Conservation (phyloP, 805 yeast species). For the Candida glaebosa region DNA sequence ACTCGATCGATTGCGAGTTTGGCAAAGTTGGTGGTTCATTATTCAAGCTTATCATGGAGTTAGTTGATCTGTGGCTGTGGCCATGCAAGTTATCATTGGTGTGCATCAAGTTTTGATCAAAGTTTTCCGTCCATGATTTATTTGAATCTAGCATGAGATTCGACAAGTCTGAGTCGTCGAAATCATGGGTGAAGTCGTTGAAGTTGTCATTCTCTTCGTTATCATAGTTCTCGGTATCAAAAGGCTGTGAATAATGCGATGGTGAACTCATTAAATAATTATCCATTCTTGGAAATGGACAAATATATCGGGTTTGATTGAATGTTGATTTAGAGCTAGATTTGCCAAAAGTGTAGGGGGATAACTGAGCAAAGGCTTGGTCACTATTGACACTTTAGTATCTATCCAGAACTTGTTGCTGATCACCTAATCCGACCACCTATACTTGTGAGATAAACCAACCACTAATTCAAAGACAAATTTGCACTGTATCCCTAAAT, state of each 20-base stretch:
- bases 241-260: constrained; percentile 32
- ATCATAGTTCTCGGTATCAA: constrained; percentile 5
- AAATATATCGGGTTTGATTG: too few species aligned
- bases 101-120: neutral
- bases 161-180: constrained; percentile 3
- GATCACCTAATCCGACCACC: neutral
- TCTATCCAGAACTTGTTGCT: neutral
- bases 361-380: neutral
- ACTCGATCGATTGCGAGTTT: constrained; percentile 24
- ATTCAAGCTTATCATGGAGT: neutral
- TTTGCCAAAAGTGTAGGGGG: too few species aligned
- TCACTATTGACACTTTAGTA: neutral
- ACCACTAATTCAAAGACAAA: neutral
- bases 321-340: too few species aligned
- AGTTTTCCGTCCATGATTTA: constrained; percentile 3
- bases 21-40: constrained; percentile 1
- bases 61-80: neutral
- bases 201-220: constrained; percentile 11
- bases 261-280: constrained; percentile 40
- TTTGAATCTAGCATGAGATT: neutral
- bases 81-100: neutral
- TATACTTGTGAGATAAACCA: neutral
- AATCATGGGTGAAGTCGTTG: constrained; percentile 1
- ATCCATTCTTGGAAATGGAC: constrained; percentile 22
- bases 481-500: neutral